phyloP scores from a whole-genome alignment of 345 rosid genomes.

The Boechera stricta region DNA sequence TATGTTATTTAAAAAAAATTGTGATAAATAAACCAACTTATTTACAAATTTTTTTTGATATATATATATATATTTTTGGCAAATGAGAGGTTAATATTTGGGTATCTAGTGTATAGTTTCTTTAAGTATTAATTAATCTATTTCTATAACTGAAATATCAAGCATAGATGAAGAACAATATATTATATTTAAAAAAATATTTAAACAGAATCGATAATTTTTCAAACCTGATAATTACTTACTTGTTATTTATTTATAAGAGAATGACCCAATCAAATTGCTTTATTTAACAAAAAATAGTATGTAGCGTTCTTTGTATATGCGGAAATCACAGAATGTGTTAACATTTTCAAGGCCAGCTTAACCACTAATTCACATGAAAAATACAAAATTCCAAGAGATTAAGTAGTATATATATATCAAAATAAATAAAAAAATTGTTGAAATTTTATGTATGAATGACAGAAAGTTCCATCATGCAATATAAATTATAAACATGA shows the following conservation, averaged over 20 bases:
- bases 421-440: neutral
- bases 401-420: neutral
- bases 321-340: neutral
- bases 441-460: neutral
- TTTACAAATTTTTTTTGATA: neutral
- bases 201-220: neutral
- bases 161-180: neutral
- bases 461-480: constrained; percentile 15
- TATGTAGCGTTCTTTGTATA: neutral
- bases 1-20: neutral
- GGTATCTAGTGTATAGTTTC: neutral
- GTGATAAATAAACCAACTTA: neutral
- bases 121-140: too few species aligned
- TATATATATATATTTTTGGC: neutral
- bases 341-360: neutral
- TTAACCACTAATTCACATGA: neutral
- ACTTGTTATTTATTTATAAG: too few species aligned
- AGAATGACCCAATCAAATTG: neutral
- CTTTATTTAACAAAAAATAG: neutral
- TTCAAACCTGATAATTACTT: neutral
- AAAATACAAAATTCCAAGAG: neutral
- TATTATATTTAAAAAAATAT: too few species aligned
- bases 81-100: neutral
- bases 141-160: neutral
- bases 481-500: neutral